phyloP scores from a whole-genome alignment of 495 filamentous ascomycete species.

The Tuber microsphaerosporum region DNA sequence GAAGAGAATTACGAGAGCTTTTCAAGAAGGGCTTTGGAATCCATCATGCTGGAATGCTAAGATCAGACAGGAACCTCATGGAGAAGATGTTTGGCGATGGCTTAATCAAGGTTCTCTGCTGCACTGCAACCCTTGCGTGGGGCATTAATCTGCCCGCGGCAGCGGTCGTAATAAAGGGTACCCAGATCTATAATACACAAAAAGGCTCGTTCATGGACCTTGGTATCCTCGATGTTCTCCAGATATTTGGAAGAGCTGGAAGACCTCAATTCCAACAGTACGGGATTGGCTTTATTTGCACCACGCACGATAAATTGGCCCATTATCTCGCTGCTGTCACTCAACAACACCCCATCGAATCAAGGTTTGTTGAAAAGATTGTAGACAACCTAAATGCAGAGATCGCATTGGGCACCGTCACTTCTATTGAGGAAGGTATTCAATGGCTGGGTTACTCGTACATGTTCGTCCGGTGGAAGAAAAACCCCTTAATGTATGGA shows the following conservation, averaged over 20 bases:
- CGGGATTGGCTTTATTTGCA: slow-evolving; percentile 95
- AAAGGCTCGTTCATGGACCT: slow-evolving; percentile 95
- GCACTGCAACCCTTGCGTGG: slow-evolving; percentile 96
- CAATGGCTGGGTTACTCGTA: slow-evolving; percentile 98
- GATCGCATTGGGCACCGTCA: slow-evolving; percentile 87
- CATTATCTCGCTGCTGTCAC: slow-evolving; percentile 92
- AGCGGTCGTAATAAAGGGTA: slow-evolving; percentile 96
- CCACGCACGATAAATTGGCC: slow-evolving; percentile 80
- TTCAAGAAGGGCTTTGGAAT: slow-evolving; percentile 84
- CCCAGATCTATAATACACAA: slow-evolving; percentile 89
- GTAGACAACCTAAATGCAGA: slow-evolving; percentile 97
- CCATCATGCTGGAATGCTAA: slow-evolving; percentile 91
- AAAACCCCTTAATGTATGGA: slow-evolving; percentile 86
- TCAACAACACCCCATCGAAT: slow-evolving; percentile 93
- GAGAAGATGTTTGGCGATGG: slow-evolving; percentile 84
- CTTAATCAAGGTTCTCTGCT: slow-evolving; percentile 89
- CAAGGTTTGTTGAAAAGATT: slow-evolving; percentile 76
- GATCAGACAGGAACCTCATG: slow-evolving; percentile 87
- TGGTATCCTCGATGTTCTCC: slow-evolving; percentile 92
- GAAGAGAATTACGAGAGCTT: slow-evolving; percentile 76
- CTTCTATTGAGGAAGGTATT: slow-evolving; percentile 85
- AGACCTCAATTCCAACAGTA: slow-evolving; percentile 93
- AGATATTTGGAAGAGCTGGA: slow-evolving; percentile 97
- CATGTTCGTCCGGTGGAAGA: slow-evolving; percentile 89
- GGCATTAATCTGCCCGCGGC: slow-evolving; percentile 97